Base-by-base conservation (phyloP, 495 filamentous ascomycete genomes). In the Aspergillus sclerotiicarbonarius region DNA sequence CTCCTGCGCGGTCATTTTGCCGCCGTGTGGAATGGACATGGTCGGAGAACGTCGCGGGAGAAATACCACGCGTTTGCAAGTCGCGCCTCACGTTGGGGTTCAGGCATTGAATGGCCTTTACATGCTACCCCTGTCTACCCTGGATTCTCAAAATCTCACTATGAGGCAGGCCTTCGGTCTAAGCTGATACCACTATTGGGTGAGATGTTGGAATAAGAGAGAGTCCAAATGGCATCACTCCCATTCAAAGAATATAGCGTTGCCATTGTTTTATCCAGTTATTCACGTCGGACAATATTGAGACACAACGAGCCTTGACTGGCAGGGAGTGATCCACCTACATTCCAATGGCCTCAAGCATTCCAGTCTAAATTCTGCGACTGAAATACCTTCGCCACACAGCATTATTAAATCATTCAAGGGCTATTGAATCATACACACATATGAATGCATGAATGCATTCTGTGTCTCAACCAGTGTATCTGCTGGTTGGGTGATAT, bases 1-100 rank as follows among this genome's bases (percentile, higher is more conserved):
- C 18, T 19, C 51, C 47, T 39, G 48, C 19, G 48, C 19, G 39
- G 20, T 35, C 50, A 37, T 32, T 44, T 29, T 35, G 46, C 52
- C 45, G 46, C 47, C 31, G 45, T 47, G 51, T 47, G 61, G 61
- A 63, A 63, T 63, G 61, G 37, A 29, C 31, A 48, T 3, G 51
- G 43, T 25, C 21, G 60, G 46, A 20, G 18, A 45, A 30, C 21
- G 12, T 25, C 16, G 30, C 30, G 29, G 20, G 47, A 13, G 47
- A 31, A 50, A 43, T 55, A 15, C 31, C 35, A 35, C 44, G 6
- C 47, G 47, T 29, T 32, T 32, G 13, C 3, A 12, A 13, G 13
- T n/a, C 37, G 33, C 37, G 37, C 37, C 13, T n/a, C 2, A 9
- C 37, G 5, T 4, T 15, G 37, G 15, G n/a, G 37, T n/a, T n/a